A percentile compares a stretch with the other conserved stretches of the same genome.
phyloP scores from a whole-genome alignment of 441 rosid genomes.

The Bocquillonia castaneifolia region DNA sequence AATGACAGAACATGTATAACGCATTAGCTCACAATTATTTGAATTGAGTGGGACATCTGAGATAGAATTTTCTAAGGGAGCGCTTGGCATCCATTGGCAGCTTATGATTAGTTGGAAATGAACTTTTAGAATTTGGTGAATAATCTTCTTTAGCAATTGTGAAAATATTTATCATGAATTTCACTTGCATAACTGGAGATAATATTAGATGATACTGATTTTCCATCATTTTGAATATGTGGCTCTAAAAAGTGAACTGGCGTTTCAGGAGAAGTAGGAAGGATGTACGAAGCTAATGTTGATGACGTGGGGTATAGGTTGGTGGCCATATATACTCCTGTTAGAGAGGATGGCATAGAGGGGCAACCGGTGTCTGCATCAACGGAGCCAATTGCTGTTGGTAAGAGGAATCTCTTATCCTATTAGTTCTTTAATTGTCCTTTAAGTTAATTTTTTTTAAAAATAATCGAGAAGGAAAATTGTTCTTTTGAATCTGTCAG shows the following conservation, averaged over 20 bases:
- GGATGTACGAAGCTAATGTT: conserved; percentile 95
- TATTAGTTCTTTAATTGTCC: conserved; percentile 2
- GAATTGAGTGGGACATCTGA: background rate
- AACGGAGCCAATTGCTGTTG: conserved; percentile 89
- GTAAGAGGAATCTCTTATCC: conserved; percentile 36
- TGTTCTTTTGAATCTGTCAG: too few relatives aligned
- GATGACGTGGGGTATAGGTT: conserved; percentile 97
- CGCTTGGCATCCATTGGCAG: background rate
- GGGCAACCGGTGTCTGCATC: conserved; percentile 96
- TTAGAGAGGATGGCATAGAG: conserved; percentile 89
- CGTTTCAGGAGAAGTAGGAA: conserved; percentile 81
- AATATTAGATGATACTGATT: background rate
- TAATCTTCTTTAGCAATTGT: background rate
- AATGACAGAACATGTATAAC: background rate
- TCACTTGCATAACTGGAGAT: background rate
- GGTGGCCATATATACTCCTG: conserved; percentile 87
- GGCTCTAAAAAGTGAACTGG: conserved; percentile 23
- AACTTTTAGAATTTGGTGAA: too few relatives aligned
- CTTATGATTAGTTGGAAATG: background rate
- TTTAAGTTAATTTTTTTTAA: background rate
- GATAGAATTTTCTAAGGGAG: background rate
- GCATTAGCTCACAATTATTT: too few relatives aligned
- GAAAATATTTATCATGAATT: background rate
- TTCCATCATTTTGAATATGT: conserved; percentile 5
- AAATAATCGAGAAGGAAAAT: background rate